Evolutionary conservation across 768 basidiomycete species (phyloP), one percentile per base, ranked within the genome.

Genomic region (Mycena venus): DNA sequence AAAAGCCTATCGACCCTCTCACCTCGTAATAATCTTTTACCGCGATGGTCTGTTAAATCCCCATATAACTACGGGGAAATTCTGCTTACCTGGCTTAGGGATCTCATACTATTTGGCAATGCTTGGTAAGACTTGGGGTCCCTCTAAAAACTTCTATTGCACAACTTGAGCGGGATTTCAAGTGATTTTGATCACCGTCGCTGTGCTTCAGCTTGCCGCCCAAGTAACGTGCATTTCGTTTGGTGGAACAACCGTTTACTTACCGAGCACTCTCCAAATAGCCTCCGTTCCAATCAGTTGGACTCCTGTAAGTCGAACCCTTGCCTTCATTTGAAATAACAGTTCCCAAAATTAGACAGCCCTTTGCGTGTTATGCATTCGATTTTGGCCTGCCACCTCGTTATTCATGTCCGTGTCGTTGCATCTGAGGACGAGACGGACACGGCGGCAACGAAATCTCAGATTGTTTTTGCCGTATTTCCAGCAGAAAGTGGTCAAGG

Each of bases 331-430:
- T n/a, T n/a, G 14, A 56, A 61, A 12, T 11, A 34, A 2, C 56
- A 9, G 34, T 11, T 3, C 31, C 32, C 42, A 0, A 70, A 68
- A 23, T 58, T 5, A 25, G 6, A 36, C 60, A 73, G 72, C 19
- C 72, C 72, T 12, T 17, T 68, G 49, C 65, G 66, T 6, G 72
- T 68, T 17, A 21, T 73, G 9, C 72, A 68, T 34, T 73, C 67
- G 10, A 63, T 68, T 34, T 47, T 56, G 4, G 72, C 60, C 15
- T 73, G 72, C 44, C 65, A 68, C 44, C 34, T 68, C 51, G 72
- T 73, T 21, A 53, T 64, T 27, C 72, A 73, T 58, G 32, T 73
- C 27, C 72, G 72, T 32, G 51, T 29, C 25, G 21, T 68, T 36
- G 67, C 72, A 36, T 27, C 31, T 6, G 40, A 63, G 40, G 66